Conservation (phyloP, 208 protist genomes). For the Acanthamoeba triangularis region DNA sequence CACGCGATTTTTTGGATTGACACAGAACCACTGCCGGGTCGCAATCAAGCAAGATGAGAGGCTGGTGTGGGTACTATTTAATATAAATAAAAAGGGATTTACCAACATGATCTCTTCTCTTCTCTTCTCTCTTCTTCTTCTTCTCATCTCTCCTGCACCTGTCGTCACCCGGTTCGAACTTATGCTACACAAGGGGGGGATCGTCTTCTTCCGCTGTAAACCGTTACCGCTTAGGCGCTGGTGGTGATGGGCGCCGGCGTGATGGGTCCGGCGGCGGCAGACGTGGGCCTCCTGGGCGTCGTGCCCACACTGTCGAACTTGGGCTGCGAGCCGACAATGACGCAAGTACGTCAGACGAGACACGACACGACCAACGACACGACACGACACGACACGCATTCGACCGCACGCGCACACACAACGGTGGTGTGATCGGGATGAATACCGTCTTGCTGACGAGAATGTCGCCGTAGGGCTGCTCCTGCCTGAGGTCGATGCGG, state of each 20-base stretch:
- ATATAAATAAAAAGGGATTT: not conserved
- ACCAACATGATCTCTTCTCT: not conserved
- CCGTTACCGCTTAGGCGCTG: not conserved
- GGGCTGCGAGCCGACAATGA: no score
- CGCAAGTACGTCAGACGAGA: no score
- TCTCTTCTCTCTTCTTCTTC: no score
- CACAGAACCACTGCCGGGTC: no score
- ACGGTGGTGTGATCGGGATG: no score
- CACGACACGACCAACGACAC: not conserved
- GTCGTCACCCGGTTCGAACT: not conserved
- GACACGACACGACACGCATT: not conserved
- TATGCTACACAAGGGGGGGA: conserved; percentile 11
- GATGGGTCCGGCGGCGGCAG: not conserved
- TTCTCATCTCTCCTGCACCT: not conserved
- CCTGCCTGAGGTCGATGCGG: conserved; percentile 84
- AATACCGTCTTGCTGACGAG: conserved; percentile 81
- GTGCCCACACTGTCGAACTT: conserved; percentile 71
- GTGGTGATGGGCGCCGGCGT: conserved; percentile 27
- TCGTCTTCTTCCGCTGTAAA: not conserved
- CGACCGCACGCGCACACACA: no score
- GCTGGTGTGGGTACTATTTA: not conserved
- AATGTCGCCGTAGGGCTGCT: conserved; percentile 84
- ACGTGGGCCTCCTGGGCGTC: conserved; percentile 50
- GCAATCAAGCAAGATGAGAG: no score
- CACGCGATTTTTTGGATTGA: no score